phyloP scores from a whole-genome alignment of 768 basidiomycete species.

The Trametes cingulata region DNA sequence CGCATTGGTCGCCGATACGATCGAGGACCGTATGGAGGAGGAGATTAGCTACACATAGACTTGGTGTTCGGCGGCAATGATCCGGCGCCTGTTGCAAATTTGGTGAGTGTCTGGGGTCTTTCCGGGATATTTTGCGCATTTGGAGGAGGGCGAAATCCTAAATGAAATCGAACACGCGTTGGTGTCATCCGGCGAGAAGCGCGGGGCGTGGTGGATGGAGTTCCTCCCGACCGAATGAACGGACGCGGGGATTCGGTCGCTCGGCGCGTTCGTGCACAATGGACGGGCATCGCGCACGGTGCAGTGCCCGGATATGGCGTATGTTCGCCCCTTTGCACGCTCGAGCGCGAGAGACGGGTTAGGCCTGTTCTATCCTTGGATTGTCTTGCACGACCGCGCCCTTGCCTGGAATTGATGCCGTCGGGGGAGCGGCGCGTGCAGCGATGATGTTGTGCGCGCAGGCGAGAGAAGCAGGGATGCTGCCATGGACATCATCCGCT shows the following conservation, averaged over 20 bases:
- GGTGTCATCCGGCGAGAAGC: constrained; percentile 20
- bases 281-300: neutral
- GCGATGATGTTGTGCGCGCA: neutral
- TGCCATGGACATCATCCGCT: constrained; percentile 1
- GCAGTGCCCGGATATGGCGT: neutral
- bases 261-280: neutral
- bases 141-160: neutral
- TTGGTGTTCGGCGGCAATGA: constrained; percentile 3
- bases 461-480: neutral
- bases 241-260: neutral
- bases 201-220: constrained; percentile 20
- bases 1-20: constrained; percentile 21
- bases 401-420: neutral
- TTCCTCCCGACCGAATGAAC: constrained; percentile 7
- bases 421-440: neutral
- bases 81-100: constrained; percentile 1
- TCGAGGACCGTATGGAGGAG: neutral
- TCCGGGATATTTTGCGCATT: neutral
- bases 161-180: constrained; percentile 6
- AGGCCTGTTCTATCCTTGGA: neutral
- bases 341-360: neutral
- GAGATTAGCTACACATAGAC: constrained; percentile 22
- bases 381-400: neutral
- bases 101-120: constrained; percentile 3
- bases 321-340: constrained; percentile 9